These are phyloP conservation scores for Vigna nakashimae DNA, from an alignment of 306 rosid species.

Conservation along the genomic window DNA sequence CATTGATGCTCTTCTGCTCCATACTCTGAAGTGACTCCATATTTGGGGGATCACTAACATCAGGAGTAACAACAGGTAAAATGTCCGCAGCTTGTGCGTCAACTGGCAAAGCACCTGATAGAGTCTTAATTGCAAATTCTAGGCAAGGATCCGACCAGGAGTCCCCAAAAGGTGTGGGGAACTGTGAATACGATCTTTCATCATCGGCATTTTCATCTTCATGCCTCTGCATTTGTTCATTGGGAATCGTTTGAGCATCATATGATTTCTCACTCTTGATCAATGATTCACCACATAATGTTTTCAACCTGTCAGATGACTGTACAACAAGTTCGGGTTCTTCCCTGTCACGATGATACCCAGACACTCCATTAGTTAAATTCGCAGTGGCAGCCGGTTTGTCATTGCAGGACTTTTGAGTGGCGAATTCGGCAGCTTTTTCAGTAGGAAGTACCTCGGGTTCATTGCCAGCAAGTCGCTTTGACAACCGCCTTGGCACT, in stretches of 20 bases:
- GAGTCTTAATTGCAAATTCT: slow-evolving; percentile 78
- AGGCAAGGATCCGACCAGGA: slow-evolving; percentile 81
- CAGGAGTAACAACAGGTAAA: slow-evolving; percentile 37
- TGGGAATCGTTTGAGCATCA: slow-evolving; percentile 40
- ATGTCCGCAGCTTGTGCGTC: slow-evolving; percentile 52
- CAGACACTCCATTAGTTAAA: slow-evolving; percentile 44
- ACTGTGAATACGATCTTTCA: background rate
- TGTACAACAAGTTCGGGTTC: slow-evolving; percentile 31
- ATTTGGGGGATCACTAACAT: slow-evolving; percentile 35
- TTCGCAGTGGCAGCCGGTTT: slow-evolving; percentile 37
- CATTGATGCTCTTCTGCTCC: slow-evolving; percentile 19
- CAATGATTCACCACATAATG: slow-evolving; percentile 36
- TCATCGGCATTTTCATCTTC: slow-evolving; percentile 41
- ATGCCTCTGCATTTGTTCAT: slow-evolving; percentile 45
- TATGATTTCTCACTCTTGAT: slow-evolving; percentile 42
- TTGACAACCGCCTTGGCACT: slow-evolving; percentile 53
- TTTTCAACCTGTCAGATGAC: slow-evolving; percentile 37
- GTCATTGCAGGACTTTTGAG: slow-evolving; percentile 37
- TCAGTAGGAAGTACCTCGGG: slow-evolving; percentile 55
- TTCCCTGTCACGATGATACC: slow-evolving; percentile 17
- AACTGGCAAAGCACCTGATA: slow-evolving; percentile 66
- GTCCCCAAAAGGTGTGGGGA: slow-evolving; percentile 44
- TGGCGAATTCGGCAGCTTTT: slow-evolving; percentile 47
- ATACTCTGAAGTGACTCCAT: slow-evolving; percentile 39
- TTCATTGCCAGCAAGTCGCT: slow-evolving; percentile 57